Percentiles rank a stretch among this genome's conserved stretches.
These are phyloP conservation scores for Mycena metata DNA, from an alignment of 768 basidiomycete genomes.

Conservation along the genomic window DNA sequence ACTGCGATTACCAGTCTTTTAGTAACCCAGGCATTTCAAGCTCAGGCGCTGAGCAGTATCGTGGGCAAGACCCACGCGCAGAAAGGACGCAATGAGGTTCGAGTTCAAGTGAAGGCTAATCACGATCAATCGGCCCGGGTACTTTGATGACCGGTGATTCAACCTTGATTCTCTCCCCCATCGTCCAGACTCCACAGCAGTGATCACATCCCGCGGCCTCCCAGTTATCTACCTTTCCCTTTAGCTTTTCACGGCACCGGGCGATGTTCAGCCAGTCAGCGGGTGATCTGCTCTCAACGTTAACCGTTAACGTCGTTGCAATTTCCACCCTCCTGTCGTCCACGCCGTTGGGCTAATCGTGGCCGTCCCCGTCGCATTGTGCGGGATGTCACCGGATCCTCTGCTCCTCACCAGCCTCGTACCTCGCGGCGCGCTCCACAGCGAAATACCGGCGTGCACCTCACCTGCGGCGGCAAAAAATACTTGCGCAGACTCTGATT, in stretches of 20 bases:
- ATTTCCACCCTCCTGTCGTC: neutral
- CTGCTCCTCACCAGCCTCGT: conserved; percentile 5
- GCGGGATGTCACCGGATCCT: neutral
- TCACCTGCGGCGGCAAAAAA: neutral
- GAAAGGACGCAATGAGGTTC: conserved; percentile 18
- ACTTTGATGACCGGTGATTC: conserved; percentile 14
- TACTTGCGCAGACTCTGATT: neutral
- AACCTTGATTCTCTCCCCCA: neutral
- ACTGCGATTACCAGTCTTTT: neutral
- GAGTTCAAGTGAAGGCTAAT: neutral
- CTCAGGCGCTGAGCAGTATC: neutral
- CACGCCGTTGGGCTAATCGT: neutral
- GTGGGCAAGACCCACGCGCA: neutral
- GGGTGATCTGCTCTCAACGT: neutral
- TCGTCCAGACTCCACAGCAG: neutral
- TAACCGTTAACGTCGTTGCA: neutral
- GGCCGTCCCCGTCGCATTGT: neutral
- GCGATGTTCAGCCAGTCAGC: neutral
- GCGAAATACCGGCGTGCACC: neutral
- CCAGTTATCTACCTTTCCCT: conserved; percentile 12
- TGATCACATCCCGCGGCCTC: neutral
- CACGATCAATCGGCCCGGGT: conserved; percentile 4
- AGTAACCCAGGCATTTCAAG: neutral
- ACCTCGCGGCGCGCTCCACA: conserved; percentile 1
- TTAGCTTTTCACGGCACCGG: conserved; percentile 6